Base-by-base conservation (phyloP, 768 basidiomycete species). In the Russula earlei region DNA sequence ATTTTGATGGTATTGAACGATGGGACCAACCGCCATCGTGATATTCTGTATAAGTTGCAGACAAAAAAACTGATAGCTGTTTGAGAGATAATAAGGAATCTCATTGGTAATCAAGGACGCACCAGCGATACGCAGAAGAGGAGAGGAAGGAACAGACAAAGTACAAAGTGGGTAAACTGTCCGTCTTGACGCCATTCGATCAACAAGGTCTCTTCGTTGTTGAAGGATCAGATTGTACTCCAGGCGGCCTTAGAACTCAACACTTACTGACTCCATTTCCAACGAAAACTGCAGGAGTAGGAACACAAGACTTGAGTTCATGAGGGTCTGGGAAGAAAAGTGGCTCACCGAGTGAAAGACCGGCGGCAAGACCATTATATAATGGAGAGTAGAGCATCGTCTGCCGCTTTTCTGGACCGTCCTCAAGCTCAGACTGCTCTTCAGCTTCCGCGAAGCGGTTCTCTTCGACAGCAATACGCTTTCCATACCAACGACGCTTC, bases 401-500 rank as follows among this genome's bases (percentile, higher is more conserved):
- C 12, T 67, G 65, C 27, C 72, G 61, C 27, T 58, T 63, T 55
- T 67, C 65, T 1, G 68, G 67, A 6, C 62, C 62, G 6, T 65
- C 63, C 59, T 69, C 73, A n/a, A 54, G 52, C 36, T 54, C 60
- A 24, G 36, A 14, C 48, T 67, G 57, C 12, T 51, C 46, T 42
- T 58, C 59, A 31, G 51, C 55, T 54, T 36, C 49, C 20, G 43
- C 36, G 24, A 22, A 31, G 0, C 31, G 46, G 24, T 58, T 55
- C 29, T 63, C 67, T 15, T 61, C 60, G 11, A 72, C 68, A 24
- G 68, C 67, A 42, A 75, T 65, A 33, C 67, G 69, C 47, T 77
- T 69, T 68, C 84, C 82, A 61, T 77, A 84, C 83, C 84, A 86
- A 25, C 74, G 83, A 57, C 79, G 67, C 46, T 71, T 78, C 47